These are phyloP conservation scores for Rhazya stricta DNA, from an alignment of 257 asterid genomes.

Conservation along the genomic window DNA sequence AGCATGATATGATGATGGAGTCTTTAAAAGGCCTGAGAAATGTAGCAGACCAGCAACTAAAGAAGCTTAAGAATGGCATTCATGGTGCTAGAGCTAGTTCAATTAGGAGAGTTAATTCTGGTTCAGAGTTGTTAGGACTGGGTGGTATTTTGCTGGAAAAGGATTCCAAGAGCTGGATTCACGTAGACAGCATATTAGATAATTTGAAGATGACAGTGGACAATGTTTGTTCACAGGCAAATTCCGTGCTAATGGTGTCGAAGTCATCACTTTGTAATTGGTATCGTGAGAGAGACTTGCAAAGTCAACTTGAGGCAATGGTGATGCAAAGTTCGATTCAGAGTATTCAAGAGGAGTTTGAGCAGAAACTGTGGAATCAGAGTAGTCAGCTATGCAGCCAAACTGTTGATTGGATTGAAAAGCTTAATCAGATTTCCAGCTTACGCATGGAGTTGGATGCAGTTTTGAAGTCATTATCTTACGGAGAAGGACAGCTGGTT, in stretches of 20 bases:
- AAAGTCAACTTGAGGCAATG: constrained; percentile 45
- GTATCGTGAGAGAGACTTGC: constrained; percentile 34
- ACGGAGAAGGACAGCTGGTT: constrained; percentile 42
- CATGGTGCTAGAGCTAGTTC: constrained; percentile 31
- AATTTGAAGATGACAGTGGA: constrained; percentile 41
- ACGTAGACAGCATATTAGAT: constrained; percentile 36
- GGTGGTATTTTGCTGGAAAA: constrained; percentile 50
- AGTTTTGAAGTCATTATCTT: constrained; percentile 50
- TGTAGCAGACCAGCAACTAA: constrained; percentile 42
- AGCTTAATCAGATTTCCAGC: constrained; percentile 50
- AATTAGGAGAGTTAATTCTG: constrained; percentile 42
- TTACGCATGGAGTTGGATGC: constrained; percentile 52
- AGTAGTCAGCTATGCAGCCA: constrained; percentile 31
- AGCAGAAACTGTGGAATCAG: constrained; percentile 38
- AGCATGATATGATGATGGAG: constrained; percentile 42
- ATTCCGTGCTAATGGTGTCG: constrained; percentile 35
- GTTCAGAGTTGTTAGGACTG: constrained; percentile 49
- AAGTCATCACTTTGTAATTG: constrained; percentile 36
- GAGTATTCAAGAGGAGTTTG: constrained; percentile 41
- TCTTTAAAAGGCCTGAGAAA: constrained; percentile 34
- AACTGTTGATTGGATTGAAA: constrained; percentile 44
- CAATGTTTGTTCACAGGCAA: constrained; percentile 31
- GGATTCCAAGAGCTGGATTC: constrained; percentile 41
- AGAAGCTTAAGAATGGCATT: constrained; percentile 47
- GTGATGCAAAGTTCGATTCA: constrained; percentile 43